Evolutionary conservation across 2,329 filamentous ascomycete species (phyloP).

Genomic region (Colletotrichum simmondsii): DNA sequence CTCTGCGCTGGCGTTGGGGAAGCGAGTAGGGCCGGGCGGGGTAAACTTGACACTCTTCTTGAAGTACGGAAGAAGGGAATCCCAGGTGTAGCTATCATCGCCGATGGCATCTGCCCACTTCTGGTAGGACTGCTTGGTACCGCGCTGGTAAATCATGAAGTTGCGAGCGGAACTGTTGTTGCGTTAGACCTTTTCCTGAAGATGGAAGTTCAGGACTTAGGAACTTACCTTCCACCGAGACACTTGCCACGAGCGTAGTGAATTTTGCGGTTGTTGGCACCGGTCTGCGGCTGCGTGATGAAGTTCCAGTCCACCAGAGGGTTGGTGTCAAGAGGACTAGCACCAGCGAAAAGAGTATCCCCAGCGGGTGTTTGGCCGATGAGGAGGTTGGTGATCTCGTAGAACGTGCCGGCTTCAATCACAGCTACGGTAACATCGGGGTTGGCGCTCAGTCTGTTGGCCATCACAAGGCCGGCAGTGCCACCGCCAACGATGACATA

Average conservation of each 20-base stretch:
- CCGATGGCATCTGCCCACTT: slow-evolving; percentile 46
- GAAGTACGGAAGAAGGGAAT: slow-evolving; percentile 45
- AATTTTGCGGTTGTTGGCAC: slow-evolving; percentile 40
- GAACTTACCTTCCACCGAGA: slow-evolving; percentile 40
- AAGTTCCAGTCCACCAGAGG: slow-evolving; percentile 45
- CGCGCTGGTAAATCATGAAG: slow-evolving; percentile 42
- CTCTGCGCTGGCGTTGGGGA: slow-evolving; percentile 37
- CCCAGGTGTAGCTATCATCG: slow-evolving; percentile 43
- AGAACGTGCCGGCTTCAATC: slow-evolving; percentile 49
- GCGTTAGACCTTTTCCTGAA: neutral
- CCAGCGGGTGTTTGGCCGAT: slow-evolving; percentile 38
- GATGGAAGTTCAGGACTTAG: neutral
- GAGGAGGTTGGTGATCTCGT: slow-evolving; percentile 43
- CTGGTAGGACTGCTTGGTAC: slow-evolving; percentile 39
- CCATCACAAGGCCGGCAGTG: slow-evolving; percentile 48
- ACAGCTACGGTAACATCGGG: slow-evolving; percentile 45
- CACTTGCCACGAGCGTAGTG: slow-evolving; percentile 51
- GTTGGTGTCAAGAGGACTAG: slow-evolving; percentile 30
- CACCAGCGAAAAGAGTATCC: slow-evolving; percentile 10
- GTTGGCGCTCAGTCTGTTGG: slow-evolving; percentile 43
- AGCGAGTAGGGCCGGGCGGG: slow-evolving; percentile 38
- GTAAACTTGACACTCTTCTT: slow-evolving; percentile 45
- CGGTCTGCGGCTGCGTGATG: slow-evolving; percentile 40
- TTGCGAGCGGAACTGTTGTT: slow-evolving; percentile 39
- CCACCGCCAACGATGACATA: slow-evolving; percentile 50